Base-by-base conservation (phyloP, 23 red algal genomes). In the Gracilariopsis chorda region DNA sequence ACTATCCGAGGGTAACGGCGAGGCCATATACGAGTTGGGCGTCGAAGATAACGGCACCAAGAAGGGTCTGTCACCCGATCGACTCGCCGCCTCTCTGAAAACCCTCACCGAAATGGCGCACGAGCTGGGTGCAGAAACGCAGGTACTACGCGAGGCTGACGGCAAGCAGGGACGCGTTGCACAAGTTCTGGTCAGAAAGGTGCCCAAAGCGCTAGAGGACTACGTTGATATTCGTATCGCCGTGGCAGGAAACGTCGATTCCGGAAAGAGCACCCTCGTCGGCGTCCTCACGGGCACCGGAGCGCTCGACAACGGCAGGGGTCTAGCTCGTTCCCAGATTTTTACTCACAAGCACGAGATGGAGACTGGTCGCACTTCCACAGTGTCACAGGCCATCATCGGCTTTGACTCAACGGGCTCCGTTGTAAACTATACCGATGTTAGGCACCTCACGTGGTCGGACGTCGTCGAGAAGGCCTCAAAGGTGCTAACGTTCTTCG, bases 301-400 rank as follows among this genome's bases (percentile, higher is more conserved):
- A 10, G 82, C 88, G n/a, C 90, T 99, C 42, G 97, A 99, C 34
- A 99, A 99, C 77, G 97, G 97, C 29, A 87, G 97, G 46, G 97
- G 97, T 48, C 91, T 94, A 23, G 93, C 97, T 21, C 93, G 97
- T 21, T 77, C 93, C 34, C 93, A 95, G 75, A 92, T 99, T 51
- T 90, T 99, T 58, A 96, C 97, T 4, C 97, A 99, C 78, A 95
- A 94, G 82, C 97, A 99, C 81, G 97, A 99, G 78, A 49, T 99
- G 70, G 97, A 99, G 82, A 89, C 83, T 49, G 97, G 97, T 46
- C 80, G 97, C 34, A 99, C 97, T 6, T 96, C 93, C 11, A 82
- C 87, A 28, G 83, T 99, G 24, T 93, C 93, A 32, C 81, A 90
- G 29, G 93, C 95, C 62, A 95, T 99, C 20, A 99, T 99, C 71